These are phyloP conservation scores for Kazachstania taianensis DNA, from an alignment of 805 yeast species.

Conservation along the genomic window DNA sequence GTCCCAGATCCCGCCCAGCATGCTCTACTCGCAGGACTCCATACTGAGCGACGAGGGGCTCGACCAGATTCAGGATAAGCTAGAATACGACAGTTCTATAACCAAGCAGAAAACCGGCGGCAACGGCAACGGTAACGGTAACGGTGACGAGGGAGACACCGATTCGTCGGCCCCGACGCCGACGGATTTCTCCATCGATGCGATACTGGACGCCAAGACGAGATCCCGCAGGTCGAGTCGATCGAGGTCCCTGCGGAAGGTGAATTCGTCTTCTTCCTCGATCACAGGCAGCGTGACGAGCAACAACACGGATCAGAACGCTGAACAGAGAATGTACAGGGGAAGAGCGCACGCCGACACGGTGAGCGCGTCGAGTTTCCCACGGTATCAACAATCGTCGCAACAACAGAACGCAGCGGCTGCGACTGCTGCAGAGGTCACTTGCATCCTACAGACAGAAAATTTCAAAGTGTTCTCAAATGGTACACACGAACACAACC, in stretches of 20 bases:
- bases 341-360: constrained; percentile 19
- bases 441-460: constrained; percentile 17
- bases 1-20: constrained; percentile 8
- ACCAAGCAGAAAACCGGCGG: background rate
- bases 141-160: background rate
- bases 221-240: constrained; percentile 2
- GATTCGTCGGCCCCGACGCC: constrained; percentile 6
- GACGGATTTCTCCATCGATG: constrained; percentile 7
- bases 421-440: constrained; percentile 6
- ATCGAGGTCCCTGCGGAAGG: constrained; percentile 7
- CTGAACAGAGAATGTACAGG: constrained; percentile 3
- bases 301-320: background rate
- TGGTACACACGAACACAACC: constrained; percentile 24
- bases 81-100: background rate
- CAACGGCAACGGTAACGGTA: background rate
- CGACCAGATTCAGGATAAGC: constrained; percentile 3
- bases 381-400: constrained; percentile 4
- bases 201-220: constrained; percentile 6
- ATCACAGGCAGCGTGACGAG: background rate
- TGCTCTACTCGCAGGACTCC: constrained; percentile 16
- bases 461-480: constrained; percentile 22
- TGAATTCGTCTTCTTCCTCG: constrained; percentile 7
- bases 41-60: constrained; percentile 17
- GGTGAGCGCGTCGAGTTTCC: constrained; percentile 15
- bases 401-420: background rate